These are phyloP conservation scores for Kuraishia piskuri DNA, from an alignment of 805 yeast genomes.

Conservation along the genomic window DNA sequence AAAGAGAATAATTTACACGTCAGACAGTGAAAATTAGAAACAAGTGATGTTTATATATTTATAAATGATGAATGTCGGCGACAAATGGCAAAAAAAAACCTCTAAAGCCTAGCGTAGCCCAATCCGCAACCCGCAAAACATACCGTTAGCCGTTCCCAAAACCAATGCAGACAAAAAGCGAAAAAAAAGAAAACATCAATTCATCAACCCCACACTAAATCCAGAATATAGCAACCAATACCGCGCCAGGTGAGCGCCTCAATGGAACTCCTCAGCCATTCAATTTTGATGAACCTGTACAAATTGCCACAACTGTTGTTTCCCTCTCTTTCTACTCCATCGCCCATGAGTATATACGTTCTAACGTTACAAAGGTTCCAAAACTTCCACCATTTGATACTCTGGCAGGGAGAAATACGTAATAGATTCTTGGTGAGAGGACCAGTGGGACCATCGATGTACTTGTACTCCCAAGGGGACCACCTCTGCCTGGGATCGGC, in stretches of 20 bases:
- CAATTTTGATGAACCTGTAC: conserved; percentile 33
- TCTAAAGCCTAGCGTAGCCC: too few species aligned
- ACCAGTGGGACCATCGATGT: conserved; percentile 90
- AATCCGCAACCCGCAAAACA: too few species aligned
- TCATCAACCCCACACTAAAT: conserved; percentile 27
- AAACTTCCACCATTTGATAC: conserved; percentile 89
- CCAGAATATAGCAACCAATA: conserved; percentile 33
- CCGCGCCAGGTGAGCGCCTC: conserved; percentile 35
- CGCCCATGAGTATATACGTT: conserved; percentile 66
- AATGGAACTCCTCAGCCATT: conserved; percentile 29
- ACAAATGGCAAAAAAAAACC: too few species aligned
- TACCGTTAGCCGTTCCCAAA: background rate
- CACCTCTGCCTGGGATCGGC: conserved; percentile 75
- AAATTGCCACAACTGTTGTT: conserved; percentile 68
- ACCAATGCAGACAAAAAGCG: background rate
- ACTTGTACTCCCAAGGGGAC: conserved; percentile 84
- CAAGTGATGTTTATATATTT: too few species aligned
- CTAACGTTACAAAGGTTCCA: conserved; percentile 78
- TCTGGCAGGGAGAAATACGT: conserved; percentile 69
- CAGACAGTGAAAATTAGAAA: too few species aligned
- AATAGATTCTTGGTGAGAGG: conserved; percentile 73
- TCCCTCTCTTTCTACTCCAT: conserved; percentile 84
- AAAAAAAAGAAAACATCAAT: background rate
- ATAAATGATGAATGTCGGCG: too few species aligned
- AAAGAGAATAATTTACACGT: too few species aligned